Base-by-base conservation (phyloP, 1,139 yeast species). In the Yamadazyma friedrichii region DNA sequence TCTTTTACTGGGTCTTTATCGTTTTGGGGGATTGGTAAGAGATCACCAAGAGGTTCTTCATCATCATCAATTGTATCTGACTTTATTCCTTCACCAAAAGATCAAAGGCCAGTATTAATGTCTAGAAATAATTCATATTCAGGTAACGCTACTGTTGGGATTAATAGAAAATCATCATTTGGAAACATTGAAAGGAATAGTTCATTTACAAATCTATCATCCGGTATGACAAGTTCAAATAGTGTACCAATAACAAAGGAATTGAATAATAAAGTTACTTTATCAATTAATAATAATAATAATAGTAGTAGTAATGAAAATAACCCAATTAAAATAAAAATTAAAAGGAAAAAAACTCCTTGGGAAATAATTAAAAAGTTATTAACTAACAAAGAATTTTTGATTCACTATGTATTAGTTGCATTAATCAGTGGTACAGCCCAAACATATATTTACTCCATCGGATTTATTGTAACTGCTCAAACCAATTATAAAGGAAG, bases 381-480 rank as follows among this genome's bases (percentile, higher is more conserved):
- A 13, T 41, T 69, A 1, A 45, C 54, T 10, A 54, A 60, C 43
- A 61, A 50, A 36, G 45, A 53, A 2, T 71, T 65, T 42, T 51
- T 69, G 30, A 55, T 56, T 3, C 76, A 70, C 46, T 67, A 58
- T 42, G 39, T 62, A n/a, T 59, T 66, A 12, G 62, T 69, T 12
- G 57, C 73, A 2, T 50, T 71, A 15, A 48, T 61, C 15, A 59
- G 68, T 36, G 76, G 76, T 0, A 54, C 64, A 22, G 64, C 74
- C 27, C 77, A 70, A 48, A 69, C 65, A 60, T 72, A 72, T 44
- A 71, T 72, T 34, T 72, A 62, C 47, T 61, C 71, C 1, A 68
- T 72, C 8, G 78, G 78, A 1, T 72, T 70, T 44, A 60, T 72
- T 20, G 74, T 67, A 4, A 59, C 64, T 2, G 76, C 77, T 4